Conservation (phyloP, 208 protist genomes). For the Wallacemonas collosoma region DNA sequence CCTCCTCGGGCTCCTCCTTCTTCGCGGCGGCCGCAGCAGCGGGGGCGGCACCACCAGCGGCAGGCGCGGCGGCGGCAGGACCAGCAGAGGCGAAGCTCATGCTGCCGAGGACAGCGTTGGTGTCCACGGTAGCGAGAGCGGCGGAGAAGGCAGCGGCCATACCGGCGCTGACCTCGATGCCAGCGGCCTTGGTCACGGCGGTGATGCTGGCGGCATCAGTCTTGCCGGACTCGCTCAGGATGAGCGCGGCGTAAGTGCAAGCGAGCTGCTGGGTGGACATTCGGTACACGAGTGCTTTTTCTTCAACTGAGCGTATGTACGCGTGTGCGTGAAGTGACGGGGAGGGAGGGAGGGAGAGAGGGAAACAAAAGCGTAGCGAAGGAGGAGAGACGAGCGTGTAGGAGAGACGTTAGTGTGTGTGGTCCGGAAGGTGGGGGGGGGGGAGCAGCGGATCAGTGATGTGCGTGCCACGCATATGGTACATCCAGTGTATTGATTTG, state of each 20-base stretch:
- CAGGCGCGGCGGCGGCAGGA: slow-evolving; percentile 42
- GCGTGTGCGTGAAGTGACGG: slow-evolving; percentile 18
- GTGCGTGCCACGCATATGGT: no score
- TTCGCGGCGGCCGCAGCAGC: slow-evolving; percentile 43
- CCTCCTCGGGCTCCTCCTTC: slow-evolving; percentile 73
- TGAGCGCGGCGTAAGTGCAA: slow-evolving; percentile 95
- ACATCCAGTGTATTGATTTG: no score
- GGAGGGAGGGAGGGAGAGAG: slow-evolving; percentile 12
- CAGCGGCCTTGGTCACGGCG: slow-evolving; percentile 78
- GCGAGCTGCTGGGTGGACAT: slow-evolving; percentile 84
- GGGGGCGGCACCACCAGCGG: slow-evolving; percentile 39
- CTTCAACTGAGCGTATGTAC: background rate
- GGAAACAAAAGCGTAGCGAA: no score
- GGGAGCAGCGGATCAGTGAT: background rate
- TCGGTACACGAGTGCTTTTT: slow-evolving; percentile 14
- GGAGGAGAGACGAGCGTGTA: no score
- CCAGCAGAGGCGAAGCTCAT: slow-evolving; percentile 65
- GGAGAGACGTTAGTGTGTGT: no score
- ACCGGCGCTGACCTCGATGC: slow-evolving; percentile 69
- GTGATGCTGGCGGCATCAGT: slow-evolving; percentile 66
- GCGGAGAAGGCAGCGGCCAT: slow-evolving; percentile 76
- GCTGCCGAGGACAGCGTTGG: slow-evolving; percentile 67
- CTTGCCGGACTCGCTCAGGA: slow-evolving; percentile 92
- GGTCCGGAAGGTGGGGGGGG: no score
- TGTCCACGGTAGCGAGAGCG: slow-evolving; percentile 54